These are phyloP conservation scores for Wilcoxina mikolae DNA, from an alignment of 495 filamentous ascomycete species.

Conservation along the genomic window DNA sequence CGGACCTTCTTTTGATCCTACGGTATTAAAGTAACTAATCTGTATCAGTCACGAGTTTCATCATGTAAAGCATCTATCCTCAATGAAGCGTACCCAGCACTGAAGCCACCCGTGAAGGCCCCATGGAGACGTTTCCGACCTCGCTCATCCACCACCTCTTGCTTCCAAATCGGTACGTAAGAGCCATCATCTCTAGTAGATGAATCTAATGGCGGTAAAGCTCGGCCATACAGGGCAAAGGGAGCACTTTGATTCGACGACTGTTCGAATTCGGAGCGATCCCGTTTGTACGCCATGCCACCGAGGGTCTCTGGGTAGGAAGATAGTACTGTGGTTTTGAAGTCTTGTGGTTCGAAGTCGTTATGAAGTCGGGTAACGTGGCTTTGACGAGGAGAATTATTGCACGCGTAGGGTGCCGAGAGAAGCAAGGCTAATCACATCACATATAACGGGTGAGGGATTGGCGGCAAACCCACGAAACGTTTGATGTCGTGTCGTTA, in stretches of 20 bases:
- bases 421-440: not conserved
- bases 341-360: too few species aligned
- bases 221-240: constrained; percentile 71
- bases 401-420: not conserved
- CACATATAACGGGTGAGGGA: not conserved
- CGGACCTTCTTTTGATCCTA: constrained; percentile 79
- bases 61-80: not conserved
- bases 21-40: constrained; percentile 87
- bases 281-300: constrained; percentile 68
- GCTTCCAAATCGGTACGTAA: constrained; percentile 90
- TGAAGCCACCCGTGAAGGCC: constrained; percentile 92
- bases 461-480: too few species aligned
- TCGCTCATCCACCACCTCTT: constrained; percentile 87
- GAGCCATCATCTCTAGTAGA: constrained; percentile 80
- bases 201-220: constrained; percentile 66
- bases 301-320: too few species aligned
- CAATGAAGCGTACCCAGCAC: constrained; percentile 59
- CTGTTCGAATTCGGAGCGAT: constrained; percentile 60
- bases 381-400: not conserved
- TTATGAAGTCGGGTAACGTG: too few species aligned
- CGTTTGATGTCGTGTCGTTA: too few species aligned
- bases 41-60: not conserved
- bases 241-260: constrained; percentile 58
- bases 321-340: too few species aligned
- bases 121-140: constrained; percentile 86